These are phyloP conservation scores for Ramicandelaber brevisporus DNA, from an alignment of 192 early-diverging fungal genomes.

Conservation along the genomic window DNA sequence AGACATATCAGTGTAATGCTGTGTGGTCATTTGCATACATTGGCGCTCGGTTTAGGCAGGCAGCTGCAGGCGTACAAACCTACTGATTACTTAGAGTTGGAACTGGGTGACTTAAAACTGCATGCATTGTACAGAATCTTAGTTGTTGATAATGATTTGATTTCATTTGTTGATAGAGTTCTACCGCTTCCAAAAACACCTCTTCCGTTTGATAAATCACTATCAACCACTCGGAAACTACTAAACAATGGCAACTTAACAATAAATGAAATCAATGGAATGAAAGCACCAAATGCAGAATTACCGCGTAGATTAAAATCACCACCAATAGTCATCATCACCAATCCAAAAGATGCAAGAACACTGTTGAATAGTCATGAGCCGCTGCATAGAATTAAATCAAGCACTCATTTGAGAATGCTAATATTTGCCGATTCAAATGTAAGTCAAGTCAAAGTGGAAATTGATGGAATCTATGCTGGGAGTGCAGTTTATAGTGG, in stretches of 20 bases:
- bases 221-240: conserved; percentile 1
- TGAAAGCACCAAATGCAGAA: conserved; percentile 9
- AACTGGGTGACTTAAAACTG: conserved; percentile 74
- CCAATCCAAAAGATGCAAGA: conserved; percentile 68
- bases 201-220: too few species aligned
- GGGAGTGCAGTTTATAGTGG: conserved; percentile 18
- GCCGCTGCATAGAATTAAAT: conserved; percentile 29
- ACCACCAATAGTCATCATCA: conserved; percentile 54
- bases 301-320: not conserved
- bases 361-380: conserved; percentile 44
- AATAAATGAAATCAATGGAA: not conserved
- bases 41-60: conserved; percentile 23
- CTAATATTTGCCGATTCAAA: conserved; percentile 36
- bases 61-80: conserved; percentile 36
- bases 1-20: conserved; percentile 43
- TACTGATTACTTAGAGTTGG: conserved; percentile 49
- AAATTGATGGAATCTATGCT: conserved; percentile 21
- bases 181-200: conserved; percentile 36
- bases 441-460: conserved; percentile 11
- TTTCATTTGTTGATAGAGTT: conserved; percentile 50
- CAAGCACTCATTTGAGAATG: conserved; percentile 45
- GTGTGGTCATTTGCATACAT: conserved; percentile 68
- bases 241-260: not conserved
- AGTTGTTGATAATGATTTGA: conserved; percentile 63
- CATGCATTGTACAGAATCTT: conserved; percentile 68